phyloP scores from a whole-genome alignment of 495 filamentous ascomycete genomes.

The Aspergillus bridgeri region DNA sequence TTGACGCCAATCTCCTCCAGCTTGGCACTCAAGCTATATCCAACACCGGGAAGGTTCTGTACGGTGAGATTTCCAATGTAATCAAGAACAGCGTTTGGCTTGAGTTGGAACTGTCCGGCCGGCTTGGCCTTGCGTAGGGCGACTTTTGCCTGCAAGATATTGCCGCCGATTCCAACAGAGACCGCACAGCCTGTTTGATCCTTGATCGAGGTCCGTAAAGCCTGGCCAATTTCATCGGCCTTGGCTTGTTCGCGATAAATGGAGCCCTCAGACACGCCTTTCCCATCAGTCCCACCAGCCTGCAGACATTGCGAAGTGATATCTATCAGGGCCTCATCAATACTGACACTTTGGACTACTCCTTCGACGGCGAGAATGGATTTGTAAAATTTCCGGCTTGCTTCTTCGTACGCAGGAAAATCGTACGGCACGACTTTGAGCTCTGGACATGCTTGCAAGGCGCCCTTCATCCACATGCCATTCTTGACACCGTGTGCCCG shows the following conservation, averaged over 20 bases:
- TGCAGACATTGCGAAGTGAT: constrained; percentile 63
- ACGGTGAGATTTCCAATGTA: constrained; percentile 74
- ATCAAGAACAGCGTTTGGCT: constrained; percentile 70
- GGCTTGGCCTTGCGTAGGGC: constrained; percentile 91
- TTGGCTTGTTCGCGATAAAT: constrained; percentile 79
- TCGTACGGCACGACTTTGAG: constrained; percentile 88
- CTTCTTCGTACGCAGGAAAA: constrained; percentile 90
- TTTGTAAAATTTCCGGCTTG: constrained; percentile 82
- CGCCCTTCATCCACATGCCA: constrained; percentile 98
- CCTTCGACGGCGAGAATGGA: constrained; percentile 76
- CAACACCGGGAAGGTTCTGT: constrained; percentile 81
- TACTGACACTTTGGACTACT: constrained; percentile 89
- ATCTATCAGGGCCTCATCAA: constrained; percentile 90
- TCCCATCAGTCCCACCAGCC: constrained; percentile 64
- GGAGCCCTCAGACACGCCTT: constrained; percentile 64
- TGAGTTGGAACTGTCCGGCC: constrained; percentile 85
- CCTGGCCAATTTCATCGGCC: constrained; percentile 67
- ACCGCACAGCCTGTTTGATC: constrained; percentile 76
- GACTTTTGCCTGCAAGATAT: constrained; percentile 86
- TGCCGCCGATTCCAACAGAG: constrained; percentile 90
- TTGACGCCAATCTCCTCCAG: constrained; percentile 84
- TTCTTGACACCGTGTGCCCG: constrained; percentile 85
- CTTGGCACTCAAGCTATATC: constrained; percentile 76
- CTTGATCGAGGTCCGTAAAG: constrained; percentile 65
- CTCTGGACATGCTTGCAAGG: constrained; percentile 76